These are phyloP conservation scores for Chaetomium olivaceum DNA, from an alignment of 2,329 filamentous ascomycete genomes.

Conservation along the genomic window DNA sequence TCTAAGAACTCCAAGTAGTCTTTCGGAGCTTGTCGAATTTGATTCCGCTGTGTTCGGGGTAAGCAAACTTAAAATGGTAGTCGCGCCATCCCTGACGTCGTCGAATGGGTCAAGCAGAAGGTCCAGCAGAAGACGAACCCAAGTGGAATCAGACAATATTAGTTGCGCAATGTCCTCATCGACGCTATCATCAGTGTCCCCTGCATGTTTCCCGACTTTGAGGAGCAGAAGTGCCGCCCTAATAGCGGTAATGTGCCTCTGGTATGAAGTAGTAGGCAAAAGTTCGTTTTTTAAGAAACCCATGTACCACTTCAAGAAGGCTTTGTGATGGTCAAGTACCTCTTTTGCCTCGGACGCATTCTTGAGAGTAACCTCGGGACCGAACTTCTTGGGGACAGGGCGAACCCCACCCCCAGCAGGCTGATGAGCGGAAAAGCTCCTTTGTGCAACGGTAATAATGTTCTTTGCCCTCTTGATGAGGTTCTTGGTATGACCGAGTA, in stretches of 20 bases:
- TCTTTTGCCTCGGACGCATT: slow-evolving; percentile 31
- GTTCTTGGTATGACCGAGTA: slow-evolving; percentile 71
- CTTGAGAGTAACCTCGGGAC: slow-evolving; percentile 26
- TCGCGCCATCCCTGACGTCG: slow-evolving; percentile 70
- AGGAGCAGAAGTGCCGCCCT: slow-evolving; percentile 69
- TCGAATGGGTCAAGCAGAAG: slow-evolving; percentile 89
- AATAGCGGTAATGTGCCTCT: slow-evolving; percentile 79
- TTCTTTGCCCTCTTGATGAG: slow-evolving; percentile 75
- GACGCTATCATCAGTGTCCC: slow-evolving; percentile 32
- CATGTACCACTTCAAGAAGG: slow-evolving; percentile 75
- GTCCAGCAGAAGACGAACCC: slow-evolving; percentile 70
- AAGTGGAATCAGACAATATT: slow-evolving; percentile 46
- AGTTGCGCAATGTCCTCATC: slow-evolving; percentile 33
- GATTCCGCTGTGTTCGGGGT: slow-evolving; percentile 39
- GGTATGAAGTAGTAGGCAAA: slow-evolving; percentile 80
- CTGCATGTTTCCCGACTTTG: slow-evolving; percentile 61
- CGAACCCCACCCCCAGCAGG: slow-evolving; percentile 34
- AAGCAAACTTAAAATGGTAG: slow-evolving; percentile 53
- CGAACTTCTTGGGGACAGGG: slow-evolving; percentile 27
- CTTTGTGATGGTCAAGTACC: slow-evolving; percentile 53
- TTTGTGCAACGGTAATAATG: slow-evolving; percentile 58
- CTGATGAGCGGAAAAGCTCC: slow-evolving; percentile 41
- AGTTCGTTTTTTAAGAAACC: slow-evolving; percentile 73
- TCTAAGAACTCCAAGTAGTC: slow-evolving; percentile 41
- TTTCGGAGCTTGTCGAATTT: slow-evolving; percentile 18